Evolutionary conservation across 805 yeast species (phyloP), one percentile per base, ranked within the genome.

Genomic region (Starmerella sp.): DNA sequence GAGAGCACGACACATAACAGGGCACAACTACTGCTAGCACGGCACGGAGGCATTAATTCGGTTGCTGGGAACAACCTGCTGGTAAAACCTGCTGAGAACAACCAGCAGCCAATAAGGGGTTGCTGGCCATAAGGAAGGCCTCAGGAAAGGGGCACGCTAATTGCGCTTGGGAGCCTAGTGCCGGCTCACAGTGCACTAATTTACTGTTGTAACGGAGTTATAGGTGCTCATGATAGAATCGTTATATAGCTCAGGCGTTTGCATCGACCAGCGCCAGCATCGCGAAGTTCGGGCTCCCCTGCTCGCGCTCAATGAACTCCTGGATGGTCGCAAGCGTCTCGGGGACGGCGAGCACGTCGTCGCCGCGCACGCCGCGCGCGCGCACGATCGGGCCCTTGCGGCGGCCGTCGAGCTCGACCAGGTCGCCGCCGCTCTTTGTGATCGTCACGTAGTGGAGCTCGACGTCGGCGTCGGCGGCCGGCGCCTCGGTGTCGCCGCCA

Each of bases 401-500:
- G 60, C 97, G 76, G 1, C 98, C 98, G 65, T 91, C 98, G 37
- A 91, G 74, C 69, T 91, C 97, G 63, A 80, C 86, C 22, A 91
- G 65, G 56, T 78, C 79, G n/a, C 56, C 44, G 8, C 78, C 79
- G 58, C 79, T 75, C 11, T 71, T 69, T 29, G 76, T 75, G 63
- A 85, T 83, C 6, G 93, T 76, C 30, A 91, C 81, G 65, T 86
- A 91, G 70, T 91, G 98, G 55, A 83, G 72, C 53, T 81, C 79
- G 5, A 79, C 74, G 2, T 68, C 67, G 44, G 71, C 79, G 2
- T 67, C 71, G 22, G 77, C 75, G 30, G 60, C 68, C 5, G 77
- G 73, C 2, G 74, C 73, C 14, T 50, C 66, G 1, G 74, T 71
- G 36, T 59, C 68, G 35, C 77, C 77, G 13, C 52, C 51, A 4